Evolutionary conservation across 345 rosid genomes (phyloP).

Genomic region (Eucalyptus victrix): DNA sequence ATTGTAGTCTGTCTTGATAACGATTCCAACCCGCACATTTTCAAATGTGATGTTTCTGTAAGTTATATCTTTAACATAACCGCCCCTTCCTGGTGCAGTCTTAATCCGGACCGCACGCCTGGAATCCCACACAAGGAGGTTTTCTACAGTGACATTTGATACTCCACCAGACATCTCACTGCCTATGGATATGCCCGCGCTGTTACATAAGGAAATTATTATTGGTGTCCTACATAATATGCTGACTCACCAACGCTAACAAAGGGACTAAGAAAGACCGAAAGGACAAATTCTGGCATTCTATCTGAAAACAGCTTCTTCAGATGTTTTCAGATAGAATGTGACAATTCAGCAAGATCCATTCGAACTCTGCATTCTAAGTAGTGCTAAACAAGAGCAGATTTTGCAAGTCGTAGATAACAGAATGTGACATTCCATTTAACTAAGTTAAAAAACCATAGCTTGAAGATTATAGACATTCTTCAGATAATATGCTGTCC

Average conservation of each 20-base stretch:
- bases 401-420: background rate
- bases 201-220: slow-evolving; percentile 13
- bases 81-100: slow-evolving; percentile 95
- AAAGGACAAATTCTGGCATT: background rate
- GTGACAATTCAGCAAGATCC: background rate
- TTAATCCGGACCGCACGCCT: slow-evolving; percentile 92
- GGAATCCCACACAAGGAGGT: slow-evolving; percentile 79
- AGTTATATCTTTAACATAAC: slow-evolving; percentile 53
- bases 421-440: background rate
- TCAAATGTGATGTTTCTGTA: slow-evolving; percentile 82
- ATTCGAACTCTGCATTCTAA: background rate
- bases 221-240: background rate
- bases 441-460: background rate
- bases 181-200: slow-evolving; percentile 95
- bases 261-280: background rate
- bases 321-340: background rate
- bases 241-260: background rate
- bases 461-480: background rate
- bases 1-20: slow-evolving; percentile 89
- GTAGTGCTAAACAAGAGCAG: background rate
- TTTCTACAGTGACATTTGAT: slow-evolving; percentile 71
- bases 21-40: slow-evolving; percentile 76
- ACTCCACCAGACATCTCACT: slow-evolving; percentile 99
- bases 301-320: background rate
- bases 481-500: background rate